These are phyloP conservation scores for Colletotrichum spaethianum DNA, from an alignment of 2,329 filamentous ascomycete genomes.

Conservation along the genomic window DNA sequence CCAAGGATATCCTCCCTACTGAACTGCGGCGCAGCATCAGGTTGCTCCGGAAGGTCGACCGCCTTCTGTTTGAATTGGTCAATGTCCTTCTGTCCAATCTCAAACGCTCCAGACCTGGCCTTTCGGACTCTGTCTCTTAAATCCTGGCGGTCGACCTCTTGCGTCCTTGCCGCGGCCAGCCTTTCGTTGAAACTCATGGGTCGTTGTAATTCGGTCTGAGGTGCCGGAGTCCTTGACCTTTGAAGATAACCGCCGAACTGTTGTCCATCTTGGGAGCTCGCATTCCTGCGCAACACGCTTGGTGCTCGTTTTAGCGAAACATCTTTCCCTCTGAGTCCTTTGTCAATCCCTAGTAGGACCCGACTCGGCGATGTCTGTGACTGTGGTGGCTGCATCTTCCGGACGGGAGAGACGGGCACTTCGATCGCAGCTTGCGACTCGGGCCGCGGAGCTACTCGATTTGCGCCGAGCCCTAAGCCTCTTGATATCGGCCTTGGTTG, in stretches of 20 bases:
- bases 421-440: conserved; percentile 64
- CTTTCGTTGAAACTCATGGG: conserved; percentile 85
- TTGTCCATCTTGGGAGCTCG: conserved; percentile 47
- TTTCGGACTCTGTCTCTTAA: conserved; percentile 67
- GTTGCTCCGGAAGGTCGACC: conserved; percentile 66
- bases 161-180: conserved; percentile 77
- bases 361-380: conserved; percentile 83
- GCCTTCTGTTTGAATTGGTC: conserved; percentile 72
- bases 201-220: conserved; percentile 50
- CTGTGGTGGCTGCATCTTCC: conserved; percentile 63
- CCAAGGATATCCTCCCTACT: conserved; percentile 75
- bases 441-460: conserved; percentile 36
- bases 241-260: conserved; percentile 59
- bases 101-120: conserved; percentile 69
- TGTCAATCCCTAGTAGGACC: conserved; percentile 89
- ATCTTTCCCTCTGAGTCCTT: conserved; percentile 84
- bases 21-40: conserved; percentile 64
- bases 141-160: conserved; percentile 67
- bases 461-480: conserved; percentile 46
- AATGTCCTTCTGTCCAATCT: conserved; percentile 70
- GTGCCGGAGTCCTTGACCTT: conserved; percentile 57
- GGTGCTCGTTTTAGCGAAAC: conserved; percentile 86
- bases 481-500: conserved; percentile 43
- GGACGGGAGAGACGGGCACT: conserved; percentile 83
- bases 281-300: conserved; percentile 56